Base-by-base conservation (phyloP, 1,284 basidiomycete genomes). In the Mycena citricolor region DNA sequence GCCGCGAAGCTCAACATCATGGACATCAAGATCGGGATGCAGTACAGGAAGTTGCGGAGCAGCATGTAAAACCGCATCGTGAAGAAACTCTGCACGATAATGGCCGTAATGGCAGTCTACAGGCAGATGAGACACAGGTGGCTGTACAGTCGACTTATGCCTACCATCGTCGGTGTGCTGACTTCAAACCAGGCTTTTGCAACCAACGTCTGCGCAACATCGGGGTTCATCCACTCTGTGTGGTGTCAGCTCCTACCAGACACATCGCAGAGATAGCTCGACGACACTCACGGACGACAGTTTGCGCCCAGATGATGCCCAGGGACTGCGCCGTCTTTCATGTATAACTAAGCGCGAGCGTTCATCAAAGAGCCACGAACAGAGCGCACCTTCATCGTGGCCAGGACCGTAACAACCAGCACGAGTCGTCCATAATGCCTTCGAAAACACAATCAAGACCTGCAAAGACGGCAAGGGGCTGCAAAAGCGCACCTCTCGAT, bases 391-490 rank as follows among this genome's bases (percentile, higher is more conserved):
- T 47, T 47, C 23, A 42, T 26, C 14, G 38, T 12, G 8, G 45
- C 41, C 3, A 47, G 32, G 29, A 5, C 5, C 3, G 30, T 16
- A 30, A 47, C 45, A 19, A 47, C 32, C 11, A 34, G 8, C 22
- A 47, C 45, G n/a, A 47, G 33, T 35, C 39, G 42, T 19, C 14
- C 41, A 17, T 40, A 47, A 30, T 47, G 42, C 38, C 29, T 32
- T 23, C 38, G 45, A 16, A 47, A 47, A 10, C 19, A 4, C 3
- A 35, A n/a, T n/a, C n/a, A n/a, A n/a, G n/a, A n/a, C n/a, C n/a
- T n/a, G n/a, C n/a, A n/a, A n/a, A n/a, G n/a, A n/a, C n/a, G n/a
- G n/a, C n/a, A n/a, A n/a, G n/a, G n/a, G n/a, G n/a, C n/a, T n/a
- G n/a, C n/a, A n/a, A n/a, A n/a, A n/a, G n/a, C n/a, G n/a, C n/a